A percentile compares a stretch with the other conserved stretches of the same genome.
Evolutionary conservation across 345 rosid genomes (phyloP).

Genomic region (Kandelia obovata): DNA sequence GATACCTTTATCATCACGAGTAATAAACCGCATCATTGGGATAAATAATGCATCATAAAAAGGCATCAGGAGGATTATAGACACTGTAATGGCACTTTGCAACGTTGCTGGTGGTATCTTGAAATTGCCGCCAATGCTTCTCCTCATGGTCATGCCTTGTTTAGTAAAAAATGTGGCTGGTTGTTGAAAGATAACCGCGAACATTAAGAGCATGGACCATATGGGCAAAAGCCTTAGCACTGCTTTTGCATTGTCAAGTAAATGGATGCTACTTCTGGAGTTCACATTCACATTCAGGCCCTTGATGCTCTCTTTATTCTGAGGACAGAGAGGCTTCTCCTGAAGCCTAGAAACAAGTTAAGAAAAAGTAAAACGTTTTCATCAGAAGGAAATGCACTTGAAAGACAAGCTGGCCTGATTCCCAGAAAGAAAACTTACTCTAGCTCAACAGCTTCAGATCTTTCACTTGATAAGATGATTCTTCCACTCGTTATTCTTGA

Average conservation of each 20-base stretch:
- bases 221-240: constrained; percentile 66
- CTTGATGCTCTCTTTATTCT: constrained; percentile 9
- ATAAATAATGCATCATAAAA: constrained; percentile 61
- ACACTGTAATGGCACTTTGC: constrained; percentile 83
- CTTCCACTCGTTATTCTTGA: constrained; percentile 26
- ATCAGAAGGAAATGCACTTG: constrained; percentile 3
- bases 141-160: constrained; percentile 83
- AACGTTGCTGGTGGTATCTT: constrained; percentile 91
- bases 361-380: not conserved
- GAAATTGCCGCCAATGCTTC: constrained; percentile 64
- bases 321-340: constrained; percentile 66
- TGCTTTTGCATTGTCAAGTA: constrained; percentile 41
- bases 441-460: constrained; percentile 49
- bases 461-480: constrained; percentile 37
- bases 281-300: constrained; percentile 17
- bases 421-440: constrained; percentile 54
- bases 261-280: constrained; percentile 16
- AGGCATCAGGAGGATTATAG: constrained; percentile 85
- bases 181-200: constrained; percentile 85
- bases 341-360: constrained; percentile 52
- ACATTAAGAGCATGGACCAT: constrained; percentile 85
- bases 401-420: not conserved
- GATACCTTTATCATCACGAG: constrained; percentile 49
- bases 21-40: constrained; percentile 44
- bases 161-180: constrained; percentile 88